Percentiles rank a stretch among this genome's conserved stretches.
phyloP scores from a whole-genome alignment of 2,329 filamentous ascomycete genomes.

The Dactylellina parvicollis region DNA sequence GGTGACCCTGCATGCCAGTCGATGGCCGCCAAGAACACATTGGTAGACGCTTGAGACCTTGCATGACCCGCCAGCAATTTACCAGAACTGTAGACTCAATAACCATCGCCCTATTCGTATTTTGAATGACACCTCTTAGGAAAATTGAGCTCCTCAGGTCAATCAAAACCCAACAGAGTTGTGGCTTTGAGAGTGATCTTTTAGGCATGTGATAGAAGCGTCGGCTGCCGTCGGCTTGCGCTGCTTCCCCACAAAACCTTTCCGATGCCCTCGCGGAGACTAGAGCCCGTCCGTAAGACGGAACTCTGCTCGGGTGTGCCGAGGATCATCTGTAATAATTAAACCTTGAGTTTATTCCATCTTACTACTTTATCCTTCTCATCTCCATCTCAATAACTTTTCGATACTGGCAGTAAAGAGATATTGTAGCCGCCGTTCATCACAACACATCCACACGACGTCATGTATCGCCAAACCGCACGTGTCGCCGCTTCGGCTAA shows the following conservation, averaged over 20 bases:
- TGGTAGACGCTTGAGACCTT: no score
- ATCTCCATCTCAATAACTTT: neutral
- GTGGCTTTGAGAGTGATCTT: neutral
- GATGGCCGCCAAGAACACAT: no score
- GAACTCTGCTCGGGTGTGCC: constrained; percentile 26
- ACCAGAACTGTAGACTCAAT: no score
- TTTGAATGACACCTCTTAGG: neutral
- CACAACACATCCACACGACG: constrained; percentile 16
- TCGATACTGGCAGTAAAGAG: no score
- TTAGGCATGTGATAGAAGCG: constrained; percentile 34
- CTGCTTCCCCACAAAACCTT: constrained; percentile 35
- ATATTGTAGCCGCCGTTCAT: neutral
- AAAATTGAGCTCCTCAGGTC: neutral
- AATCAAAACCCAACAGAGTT: neutral
- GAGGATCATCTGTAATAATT: constrained; percentile 7
- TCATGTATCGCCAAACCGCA: constrained; percentile 49
- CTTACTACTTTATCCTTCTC: neutral
- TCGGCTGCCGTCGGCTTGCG: constrained; percentile 50
- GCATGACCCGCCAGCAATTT: no score
- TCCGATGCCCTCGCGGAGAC: constrained; percentile 23
- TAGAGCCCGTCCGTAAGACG: constrained; percentile 24
- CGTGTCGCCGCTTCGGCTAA: constrained; percentile 39
- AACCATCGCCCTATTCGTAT: no score
- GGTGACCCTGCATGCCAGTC: no score
- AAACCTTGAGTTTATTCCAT: constrained; percentile 5